phyloP scores from a whole-genome alignment of 805 yeast species.

The Pichia nanzhaoensis region DNA sequence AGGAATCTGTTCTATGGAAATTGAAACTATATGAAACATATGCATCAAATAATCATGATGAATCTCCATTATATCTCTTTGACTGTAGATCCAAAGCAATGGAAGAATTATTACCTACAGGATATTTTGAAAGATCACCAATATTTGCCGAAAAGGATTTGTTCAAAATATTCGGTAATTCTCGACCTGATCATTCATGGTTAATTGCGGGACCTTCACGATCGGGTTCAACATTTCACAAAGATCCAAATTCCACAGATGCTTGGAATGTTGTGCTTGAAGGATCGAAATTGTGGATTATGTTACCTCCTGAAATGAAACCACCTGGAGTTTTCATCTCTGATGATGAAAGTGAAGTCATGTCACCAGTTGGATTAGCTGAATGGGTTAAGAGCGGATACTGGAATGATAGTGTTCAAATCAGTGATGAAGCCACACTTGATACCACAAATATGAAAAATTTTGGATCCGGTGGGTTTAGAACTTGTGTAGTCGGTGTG shows the following conservation, averaged over 20 bases:
- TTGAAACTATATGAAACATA: conserved; percentile 56
- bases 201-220: conserved; percentile 75
- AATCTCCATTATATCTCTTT: conserved; percentile 77
- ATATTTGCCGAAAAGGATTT: conserved; percentile 41
- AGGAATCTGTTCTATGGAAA: conserved; percentile 82
- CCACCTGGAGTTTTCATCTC: conserved; percentile 87
- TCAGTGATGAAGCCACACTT: conserved; percentile 33
- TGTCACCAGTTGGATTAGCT: conserved; percentile 86
- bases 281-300: conserved; percentile 80
- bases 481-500: conserved; percentile 56
- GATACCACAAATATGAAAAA: conserved; percentile 17
- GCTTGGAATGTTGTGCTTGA: conserved; percentile 83
- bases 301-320: conserved; percentile 68
- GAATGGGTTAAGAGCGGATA: conserved; percentile 87
- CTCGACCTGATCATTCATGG: conserved; percentile 93
- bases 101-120: conserved; percentile 33
- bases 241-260: conserved; percentile 84
- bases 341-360: conserved; percentile 76
- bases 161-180: conserved; percentile 28
- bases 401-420: conserved; percentile 56
- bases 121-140: conserved; percentile 13
- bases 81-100: conserved; percentile 75
- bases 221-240: conserved; percentile 86
- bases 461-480: conserved; percentile 12
- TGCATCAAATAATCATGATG: conserved; percentile 58